Evolutionary conservation across 805 yeast species (phyloP).

Genomic region (Saturnispora zaruensis): DNA sequence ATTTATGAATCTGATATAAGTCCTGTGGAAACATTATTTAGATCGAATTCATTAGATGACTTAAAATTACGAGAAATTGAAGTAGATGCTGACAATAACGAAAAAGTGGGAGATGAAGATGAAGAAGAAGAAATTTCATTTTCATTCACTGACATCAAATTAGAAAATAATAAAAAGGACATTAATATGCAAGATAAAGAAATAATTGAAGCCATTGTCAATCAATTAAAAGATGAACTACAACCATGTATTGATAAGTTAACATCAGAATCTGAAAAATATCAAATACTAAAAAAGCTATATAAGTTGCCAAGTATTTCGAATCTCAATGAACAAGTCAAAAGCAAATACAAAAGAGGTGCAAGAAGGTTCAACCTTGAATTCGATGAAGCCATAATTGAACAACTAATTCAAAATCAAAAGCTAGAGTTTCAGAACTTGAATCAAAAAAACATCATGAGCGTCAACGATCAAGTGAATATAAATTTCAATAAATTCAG

Average conservation of each 20-base stretch:
- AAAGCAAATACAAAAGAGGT: conserved; percentile 2
- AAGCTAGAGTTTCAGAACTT: not conserved
- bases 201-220: conserved; percentile 9
- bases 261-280: conserved; percentile 18
- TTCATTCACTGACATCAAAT: conserved; percentile 2
- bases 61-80: not conserved
- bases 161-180: not conserved
- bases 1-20: conserved; percentile 9
- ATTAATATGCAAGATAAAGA: not conserved
- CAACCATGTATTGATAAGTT: conserved; percentile 19
- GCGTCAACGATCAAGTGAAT: conserved; percentile 11
- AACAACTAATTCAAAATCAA: conserved; percentile 8
- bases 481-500: conserved; percentile 13
- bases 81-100: not conserved
- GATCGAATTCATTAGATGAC: conserved; percentile 11
- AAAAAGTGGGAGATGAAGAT: not conserved
- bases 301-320: conserved; percentile 25
- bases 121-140: conserved; percentile 4
- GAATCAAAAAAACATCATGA: not conserved
- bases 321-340: conserved; percentile 14
- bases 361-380: conserved; percentile 9
- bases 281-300: conserved; percentile 18
- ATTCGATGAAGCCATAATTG: conserved; percentile 11
- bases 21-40: conserved; percentile 11
- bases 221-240: conserved; percentile 18